These are phyloP conservation scores for Pestalotiopsis sp. DNA, from an alignment of 2,329 filamentous ascomycete species.

Conservation along the genomic window DNA sequence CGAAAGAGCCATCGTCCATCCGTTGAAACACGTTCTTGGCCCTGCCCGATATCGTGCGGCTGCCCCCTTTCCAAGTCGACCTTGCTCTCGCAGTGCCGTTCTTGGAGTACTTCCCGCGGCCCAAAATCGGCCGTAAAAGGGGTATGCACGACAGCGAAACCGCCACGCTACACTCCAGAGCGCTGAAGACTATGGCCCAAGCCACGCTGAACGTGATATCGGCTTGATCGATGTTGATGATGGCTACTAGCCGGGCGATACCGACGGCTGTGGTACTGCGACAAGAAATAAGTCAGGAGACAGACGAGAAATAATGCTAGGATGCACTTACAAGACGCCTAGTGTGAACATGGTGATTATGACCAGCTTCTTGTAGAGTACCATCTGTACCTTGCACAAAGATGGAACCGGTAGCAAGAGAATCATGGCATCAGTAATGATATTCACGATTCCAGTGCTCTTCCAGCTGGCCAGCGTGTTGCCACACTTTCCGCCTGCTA, in stretches of 20 bases:
- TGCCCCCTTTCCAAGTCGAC: not conserved
- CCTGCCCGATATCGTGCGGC: not conserved
- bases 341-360: conserved; percentile 1
- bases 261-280: not conserved
- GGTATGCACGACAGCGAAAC: conserved; percentile 12
- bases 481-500: conserved; percentile 1
- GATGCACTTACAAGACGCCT: conserved; percentile 9
- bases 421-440: conserved; percentile 11
- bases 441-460: conserved; percentile 7
- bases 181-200: conserved; percentile 2
- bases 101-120: not conserved
- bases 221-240: not conserved
- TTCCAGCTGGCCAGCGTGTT: not conserved
- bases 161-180: conserved; percentile 6
- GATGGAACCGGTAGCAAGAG: conserved; percentile 9
- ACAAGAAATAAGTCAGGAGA: not conserved
- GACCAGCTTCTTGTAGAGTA: not conserved
- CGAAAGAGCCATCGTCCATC: not conserved
- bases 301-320: not conserved
- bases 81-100: not conserved
- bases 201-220: conserved; percentile 6
- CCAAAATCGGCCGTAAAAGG: conserved; percentile 9
- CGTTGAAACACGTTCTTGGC: not conserved
- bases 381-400: conserved; percentile 4
- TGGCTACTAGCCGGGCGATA: not conserved